Percentiles rank a stretch among this genome's conserved stretches.
Evolutionary conservation across 2,329 filamentous ascomycete species (phyloP).

Genomic region (Sporothrix pallida): DNA sequence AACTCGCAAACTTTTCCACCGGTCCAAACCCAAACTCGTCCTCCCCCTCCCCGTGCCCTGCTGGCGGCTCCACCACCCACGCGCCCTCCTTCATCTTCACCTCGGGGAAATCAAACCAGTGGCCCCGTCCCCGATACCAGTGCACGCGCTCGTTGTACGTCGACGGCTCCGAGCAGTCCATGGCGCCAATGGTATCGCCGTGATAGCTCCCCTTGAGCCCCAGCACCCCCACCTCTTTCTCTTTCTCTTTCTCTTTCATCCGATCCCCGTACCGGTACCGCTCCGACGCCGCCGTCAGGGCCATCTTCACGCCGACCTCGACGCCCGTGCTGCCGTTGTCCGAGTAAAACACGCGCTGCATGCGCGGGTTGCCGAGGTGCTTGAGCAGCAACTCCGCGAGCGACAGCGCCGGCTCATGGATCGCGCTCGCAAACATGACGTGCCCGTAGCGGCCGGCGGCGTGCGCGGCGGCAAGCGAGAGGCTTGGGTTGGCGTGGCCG

Average conservation of each 20-base stretch:
- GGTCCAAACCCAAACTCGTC: constrained; percentile 18
- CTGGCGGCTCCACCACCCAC: constrained; percentile 66
- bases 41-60: not conserved
- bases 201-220: constrained; percentile 84
- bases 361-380: constrained; percentile 65
- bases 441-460: constrained; percentile 85
- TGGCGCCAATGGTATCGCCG: constrained; percentile 85
- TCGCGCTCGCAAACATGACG: constrained; percentile 82
- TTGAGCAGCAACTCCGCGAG: constrained; percentile 70
- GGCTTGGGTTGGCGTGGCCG: constrained; percentile 74
- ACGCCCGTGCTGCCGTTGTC: constrained; percentile 84
- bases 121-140: constrained; percentile 80
- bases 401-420: constrained; percentile 77
- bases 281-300: constrained; percentile 68
- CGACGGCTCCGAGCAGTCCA: constrained; percentile 82
- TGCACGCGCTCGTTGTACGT: constrained; percentile 82
- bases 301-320: constrained; percentile 88
- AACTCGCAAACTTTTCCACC: not conserved
- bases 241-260: not conserved
- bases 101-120: constrained; percentile 81
- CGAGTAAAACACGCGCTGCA: constrained; percentile 77
- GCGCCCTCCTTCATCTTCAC: constrained; percentile 69
- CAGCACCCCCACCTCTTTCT: constrained; percentile 62
- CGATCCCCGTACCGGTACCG: constrained; percentile 70
- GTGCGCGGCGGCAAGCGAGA: constrained; percentile 77